phyloP scores from a whole-genome alignment of 495 filamentous ascomycete genomes.

The Amniculicola lignicola region DNA sequence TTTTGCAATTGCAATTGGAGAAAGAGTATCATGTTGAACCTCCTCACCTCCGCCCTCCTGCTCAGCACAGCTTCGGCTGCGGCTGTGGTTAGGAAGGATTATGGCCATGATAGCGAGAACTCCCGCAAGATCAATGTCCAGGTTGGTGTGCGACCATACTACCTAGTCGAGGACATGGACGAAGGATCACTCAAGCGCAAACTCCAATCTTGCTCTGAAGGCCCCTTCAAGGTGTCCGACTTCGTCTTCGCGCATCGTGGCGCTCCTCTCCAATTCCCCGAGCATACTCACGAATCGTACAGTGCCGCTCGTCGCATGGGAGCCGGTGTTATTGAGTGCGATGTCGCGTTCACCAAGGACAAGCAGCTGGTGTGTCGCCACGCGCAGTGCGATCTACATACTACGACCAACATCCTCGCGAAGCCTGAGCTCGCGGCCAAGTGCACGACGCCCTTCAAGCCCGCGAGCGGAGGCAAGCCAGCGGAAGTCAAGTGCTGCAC shows the following conservation, averaged over 20 bases:
- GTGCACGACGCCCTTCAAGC: slow-evolving; percentile 58
- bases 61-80: slow-evolving; percentile 15
- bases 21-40: too few relatives aligned
- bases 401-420: slow-evolving; percentile 60
- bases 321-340: slow-evolving; percentile 63
- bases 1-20: too few relatives aligned
- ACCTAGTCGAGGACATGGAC: slow-evolving; percentile 58
- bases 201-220: slow-evolving; percentile 53
- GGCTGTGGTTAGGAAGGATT: background rate
- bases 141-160: slow-evolving; percentile 58
- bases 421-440: slow-evolving; percentile 56
- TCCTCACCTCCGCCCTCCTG: slow-evolving; percentile 10
- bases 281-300: slow-evolving; percentile 53
- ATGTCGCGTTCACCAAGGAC: slow-evolving; percentile 61
- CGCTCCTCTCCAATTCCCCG: slow-evolving; percentile 59
- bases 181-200: slow-evolving; percentile 54
- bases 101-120: slow-evolving; percentile 18
- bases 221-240: slow-evolving; percentile 42
- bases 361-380: slow-evolving; percentile 61
- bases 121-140: slow-evolving; percentile 40
- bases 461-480: slow-evolving; percentile 38
- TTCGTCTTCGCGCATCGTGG: slow-evolving; percentile 60
- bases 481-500: slow-evolving; percentile 61
- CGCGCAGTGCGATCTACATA: slow-evolving; percentile 61
- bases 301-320: slow-evolving; percentile 57